phyloP scores from a whole-genome alignment of 2,329 filamentous ascomycete species.

The Penicillium sp. region DNA sequence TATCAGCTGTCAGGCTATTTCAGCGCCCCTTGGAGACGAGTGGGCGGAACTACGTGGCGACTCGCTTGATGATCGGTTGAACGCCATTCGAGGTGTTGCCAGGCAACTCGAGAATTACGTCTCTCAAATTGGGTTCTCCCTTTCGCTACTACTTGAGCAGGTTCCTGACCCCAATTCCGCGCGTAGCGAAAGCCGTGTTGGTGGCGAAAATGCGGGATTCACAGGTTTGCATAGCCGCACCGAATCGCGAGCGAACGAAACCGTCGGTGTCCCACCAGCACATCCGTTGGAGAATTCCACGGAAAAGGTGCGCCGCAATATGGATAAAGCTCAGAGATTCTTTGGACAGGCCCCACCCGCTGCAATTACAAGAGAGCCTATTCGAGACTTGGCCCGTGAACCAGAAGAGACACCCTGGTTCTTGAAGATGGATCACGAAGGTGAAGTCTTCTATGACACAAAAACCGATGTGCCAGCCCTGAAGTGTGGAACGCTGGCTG shows the following conservation, averaged over 20 bases:
- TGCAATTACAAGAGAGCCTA: constrained; percentile 43
- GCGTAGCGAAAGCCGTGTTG: constrained; percentile 45
- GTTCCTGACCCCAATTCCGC: constrained; percentile 61
- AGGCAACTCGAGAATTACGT: constrained; percentile 84
- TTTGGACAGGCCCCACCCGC: constrained; percentile 53
- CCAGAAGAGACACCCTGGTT: constrained; percentile 83
- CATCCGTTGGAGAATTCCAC: constrained; percentile 44
- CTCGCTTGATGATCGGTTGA: constrained; percentile 83
- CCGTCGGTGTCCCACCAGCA: constrained; percentile 52
- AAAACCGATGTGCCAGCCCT: constrained; percentile 77
- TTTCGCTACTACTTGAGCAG: constrained; percentile 85
- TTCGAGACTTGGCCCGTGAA: constrained; percentile 51
- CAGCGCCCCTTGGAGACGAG: constrained; percentile 88
- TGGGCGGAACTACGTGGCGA: constrained; percentile 94
- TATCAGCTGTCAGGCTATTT: constrained; percentile 86
- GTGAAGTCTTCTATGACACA: constrained; percentile 85
- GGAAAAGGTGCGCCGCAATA: constrained; percentile 48
- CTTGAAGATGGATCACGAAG: constrained; percentile 83
- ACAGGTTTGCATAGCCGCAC: constrained; percentile 34
- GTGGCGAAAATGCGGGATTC: constrained; percentile 31
- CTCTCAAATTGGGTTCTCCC: constrained; percentile 83
- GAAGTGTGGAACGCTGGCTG: constrained; percentile 86
- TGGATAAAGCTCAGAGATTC: constrained; percentile 54
- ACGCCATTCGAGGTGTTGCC: constrained; percentile 76
- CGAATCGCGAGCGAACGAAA: constrained; percentile 47